phyloP scores from a whole-genome alignment of 805 yeast species.

The Yarrowia yakushimensis region DNA sequence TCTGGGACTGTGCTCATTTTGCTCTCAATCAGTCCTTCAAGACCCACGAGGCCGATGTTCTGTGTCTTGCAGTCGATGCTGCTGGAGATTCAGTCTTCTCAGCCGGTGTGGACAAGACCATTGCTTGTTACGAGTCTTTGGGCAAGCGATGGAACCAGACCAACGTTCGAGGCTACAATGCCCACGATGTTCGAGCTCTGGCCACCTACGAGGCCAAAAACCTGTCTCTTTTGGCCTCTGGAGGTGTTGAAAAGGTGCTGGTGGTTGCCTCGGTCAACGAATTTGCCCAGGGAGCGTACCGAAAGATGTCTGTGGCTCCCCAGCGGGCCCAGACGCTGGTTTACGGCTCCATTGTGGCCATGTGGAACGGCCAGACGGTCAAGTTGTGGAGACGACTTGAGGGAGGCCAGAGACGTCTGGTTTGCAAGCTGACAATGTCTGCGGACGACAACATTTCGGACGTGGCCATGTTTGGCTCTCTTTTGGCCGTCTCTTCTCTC shows the following conservation, averaged over 20 bases:
- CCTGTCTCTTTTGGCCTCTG: conserved; percentile 53
- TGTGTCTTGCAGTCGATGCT: conserved; percentile 62
- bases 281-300: conserved; percentile 67
- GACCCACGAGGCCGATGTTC: conserved; percentile 87
- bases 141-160: conserved; percentile 68
- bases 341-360: conserved; percentile 49
- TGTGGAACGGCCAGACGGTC: conserved; percentile 80
- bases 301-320: conserved; percentile 59
- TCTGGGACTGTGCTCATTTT: conserved; percentile 82
- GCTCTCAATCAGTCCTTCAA: conserved; percentile 77
- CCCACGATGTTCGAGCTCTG: conserved; percentile 79
- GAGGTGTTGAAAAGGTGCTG: conserved; percentile 45
- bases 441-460: conserved; percentile 79
- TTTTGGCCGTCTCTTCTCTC: conserved; percentile 69
- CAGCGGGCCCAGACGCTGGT: conserved; percentile 56
- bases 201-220: conserved; percentile 65
- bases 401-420: conserved; percentile 42
- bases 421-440: conserved; percentile 59
- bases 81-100: conserved; percentile 66
- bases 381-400: conserved; percentile 62
- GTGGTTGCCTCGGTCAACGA: conserved; percentile 59
- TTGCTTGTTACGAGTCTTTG: conserved; percentile 63
- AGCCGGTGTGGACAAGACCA: conserved; percentile 92
- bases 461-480: conserved; percentile 60
- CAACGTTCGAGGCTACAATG: conserved; percentile 74